Conservation (phyloP, 257 asterid species). For the Prunella vulgaris region DNA sequence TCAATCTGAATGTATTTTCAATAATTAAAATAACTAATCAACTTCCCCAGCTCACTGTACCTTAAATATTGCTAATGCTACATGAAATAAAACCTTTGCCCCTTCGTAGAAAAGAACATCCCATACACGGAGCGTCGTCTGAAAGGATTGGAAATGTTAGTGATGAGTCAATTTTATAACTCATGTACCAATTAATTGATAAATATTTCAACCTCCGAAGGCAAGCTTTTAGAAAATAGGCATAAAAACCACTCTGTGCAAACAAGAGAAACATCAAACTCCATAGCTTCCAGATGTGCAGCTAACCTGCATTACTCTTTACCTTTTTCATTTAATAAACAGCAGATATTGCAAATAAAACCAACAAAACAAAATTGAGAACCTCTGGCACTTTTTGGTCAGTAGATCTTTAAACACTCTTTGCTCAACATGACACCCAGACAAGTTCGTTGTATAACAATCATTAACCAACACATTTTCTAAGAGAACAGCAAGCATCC, state of each 20-base stretch:
- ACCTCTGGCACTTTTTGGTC: constrained; percentile 88
- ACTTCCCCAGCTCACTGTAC: constrained; percentile 25
- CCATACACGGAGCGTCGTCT: constrained; percentile 96
- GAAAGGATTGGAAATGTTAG: constrained; percentile 29
- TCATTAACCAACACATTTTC: constrained; percentile 89
- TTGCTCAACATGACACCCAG: constrained; percentile 98
- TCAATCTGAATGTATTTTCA: constrained; percentile 1
- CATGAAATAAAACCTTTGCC: constrained; percentile 75
- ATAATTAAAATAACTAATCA: not conserved
- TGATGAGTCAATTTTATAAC: not conserved
- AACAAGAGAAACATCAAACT: constrained; percentile 95
- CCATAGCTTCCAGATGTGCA: constrained; percentile 81
- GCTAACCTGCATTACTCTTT: constrained; percentile 59
- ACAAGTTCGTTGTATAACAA: constrained; percentile 82
- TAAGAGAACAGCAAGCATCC: constrained; percentile 97
- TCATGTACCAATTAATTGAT: not conserved
- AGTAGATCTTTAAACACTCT: constrained; percentile 89
- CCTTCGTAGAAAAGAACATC: constrained; percentile 98
- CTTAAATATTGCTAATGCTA: constrained; percentile 89
- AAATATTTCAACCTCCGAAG: constrained; percentile 68
- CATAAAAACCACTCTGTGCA: constrained; percentile 98
- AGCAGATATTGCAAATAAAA: constrained; percentile 3
- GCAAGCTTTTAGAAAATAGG: constrained; percentile 92
- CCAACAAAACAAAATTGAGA: constrained; percentile 12
- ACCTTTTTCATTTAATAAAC: constrained; percentile 1